Evolutionary conservation across 2,329 filamentous ascomycete species (phyloP).

Genomic region (Paecilomyces sp.): DNA sequence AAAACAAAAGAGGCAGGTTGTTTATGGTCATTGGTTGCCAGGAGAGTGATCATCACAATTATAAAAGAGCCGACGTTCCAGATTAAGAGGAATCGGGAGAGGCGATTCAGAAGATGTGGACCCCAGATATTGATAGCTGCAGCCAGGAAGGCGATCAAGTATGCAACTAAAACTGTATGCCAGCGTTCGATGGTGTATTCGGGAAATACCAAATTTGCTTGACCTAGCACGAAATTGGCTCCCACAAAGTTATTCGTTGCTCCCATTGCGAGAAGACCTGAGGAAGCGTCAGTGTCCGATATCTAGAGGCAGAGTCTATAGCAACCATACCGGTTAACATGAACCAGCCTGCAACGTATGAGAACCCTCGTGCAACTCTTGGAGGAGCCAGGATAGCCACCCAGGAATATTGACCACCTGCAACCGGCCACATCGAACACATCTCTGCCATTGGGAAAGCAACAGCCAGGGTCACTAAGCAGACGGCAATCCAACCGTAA

Average conservation of each 20-base stretch:
- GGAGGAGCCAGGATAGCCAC: slow-evolving; percentile 50
- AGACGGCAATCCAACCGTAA: slow-evolving; percentile 50
- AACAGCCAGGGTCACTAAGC: slow-evolving; percentile 44
- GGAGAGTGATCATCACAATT: slow-evolving; percentile 45
- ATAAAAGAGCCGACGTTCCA: slow-evolving; percentile 51
- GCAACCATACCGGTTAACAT: slow-evolving; percentile 37
- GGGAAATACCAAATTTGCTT: slow-evolving; percentile 46
- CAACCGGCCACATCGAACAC: slow-evolving; percentile 50
- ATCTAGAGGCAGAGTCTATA: slow-evolving; percentile 1
- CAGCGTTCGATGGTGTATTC: slow-evolving; percentile 48
- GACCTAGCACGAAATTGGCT: slow-evolving; percentile 50
- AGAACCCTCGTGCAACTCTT: slow-evolving; percentile 35
- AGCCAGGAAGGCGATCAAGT: slow-evolving; percentile 40
- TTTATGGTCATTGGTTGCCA: slow-evolving; percentile 49
- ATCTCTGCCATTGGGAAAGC: slow-evolving; percentile 55
- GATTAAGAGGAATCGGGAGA: slow-evolving; percentile 43
- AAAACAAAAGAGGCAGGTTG: slow-evolving; percentile 51
- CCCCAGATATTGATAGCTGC: slow-evolving; percentile 44
- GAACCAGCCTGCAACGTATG: slow-evolving; percentile 43
- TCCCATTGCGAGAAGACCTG: slow-evolving; percentile 46
- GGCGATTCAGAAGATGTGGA: slow-evolving; percentile 44
- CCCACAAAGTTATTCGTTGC: slow-evolving; percentile 49
- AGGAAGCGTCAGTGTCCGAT: neutral
- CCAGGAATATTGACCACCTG: slow-evolving; percentile 53
- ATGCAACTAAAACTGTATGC: slow-evolving; percentile 50